Base-by-base conservation (phyloP, 805 yeast species). In the Wickerhamomyces ciferrii region DNA sequence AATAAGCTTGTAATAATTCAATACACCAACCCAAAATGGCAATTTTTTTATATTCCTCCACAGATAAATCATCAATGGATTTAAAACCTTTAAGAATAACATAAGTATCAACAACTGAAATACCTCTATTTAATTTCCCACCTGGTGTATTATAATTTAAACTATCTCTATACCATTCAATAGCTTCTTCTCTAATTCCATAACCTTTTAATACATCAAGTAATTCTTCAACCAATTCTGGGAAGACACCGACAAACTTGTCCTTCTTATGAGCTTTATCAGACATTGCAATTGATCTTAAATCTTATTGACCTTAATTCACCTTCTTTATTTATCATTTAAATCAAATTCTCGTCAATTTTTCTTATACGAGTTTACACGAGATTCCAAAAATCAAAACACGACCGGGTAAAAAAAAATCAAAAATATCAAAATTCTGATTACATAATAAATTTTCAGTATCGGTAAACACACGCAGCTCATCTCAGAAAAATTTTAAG, bases 1-100 rank as follows among this genome's bases (percentile, higher is more conserved):
- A 94, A 67, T 88, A 94, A 2, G 97, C 98, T 71, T 92, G 99
- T 56, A 92, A 75, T 54, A 94, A 76, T 71, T 94, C 99, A 56
- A 94, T 81, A 57, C 89, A 76, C 99, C 99, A 94, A 20, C 99
- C 99, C 54, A 94, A 75, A 43, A 91, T 72, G 10, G 97, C 94
- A 35, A 88, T 87, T 59, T 82, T 84, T 66, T 80, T 80, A 72
- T 90, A 92, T 62, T 89, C 94, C 29, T 72, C 87, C 18, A 63
- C 74, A 10, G 74, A 52, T 47, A 91, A 75, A 41, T 84, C 89
- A n/a, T 74, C 77, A 43, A 69, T 64, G 2, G 79, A 66, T 39
- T 71, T 68, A 65, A 78, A 74, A 41, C 82, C 81, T 58, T 85
- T 87, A 62, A 94, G 74, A 47, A 92, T 76, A 47, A 82, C 81